phyloP scores from a whole-genome alignment of 768 basidiomycete genomes.

The Aureoboletus auriporus region DNA sequence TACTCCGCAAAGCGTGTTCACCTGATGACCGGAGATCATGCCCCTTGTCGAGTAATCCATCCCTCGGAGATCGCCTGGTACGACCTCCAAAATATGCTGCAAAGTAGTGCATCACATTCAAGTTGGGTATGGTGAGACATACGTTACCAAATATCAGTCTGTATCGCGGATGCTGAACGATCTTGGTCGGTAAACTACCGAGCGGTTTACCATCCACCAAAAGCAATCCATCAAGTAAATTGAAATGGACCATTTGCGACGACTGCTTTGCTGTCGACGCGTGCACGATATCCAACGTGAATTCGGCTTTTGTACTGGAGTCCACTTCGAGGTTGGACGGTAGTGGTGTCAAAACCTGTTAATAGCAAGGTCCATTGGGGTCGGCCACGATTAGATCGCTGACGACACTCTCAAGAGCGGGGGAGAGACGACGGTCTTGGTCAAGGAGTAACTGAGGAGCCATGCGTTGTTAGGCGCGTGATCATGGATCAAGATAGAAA shows the following conservation, averaged over 20 bases:
- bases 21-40: constrained; percentile 16
- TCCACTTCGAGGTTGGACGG: constrained; percentile 20
- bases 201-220: constrained; percentile 22
- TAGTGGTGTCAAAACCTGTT: constrained; percentile 19
- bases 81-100: too few species aligned
- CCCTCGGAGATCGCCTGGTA: constrained; percentile 18
- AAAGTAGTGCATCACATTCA: background rate
- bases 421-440: constrained; percentile 26
- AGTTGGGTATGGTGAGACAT: background rate
- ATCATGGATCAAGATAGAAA: constrained; percentile 25
- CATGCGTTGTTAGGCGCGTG: constrained; percentile 13
- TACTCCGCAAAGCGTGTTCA: background rate
- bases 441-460: constrained; percentile 16
- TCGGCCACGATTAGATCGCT: background rate
- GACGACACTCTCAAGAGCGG: constrained; percentile 16
- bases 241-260: constrained; percentile 11
- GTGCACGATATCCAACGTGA: constrained; percentile 17
- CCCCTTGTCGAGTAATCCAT: constrained; percentile 23
- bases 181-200: constrained; percentile 8
- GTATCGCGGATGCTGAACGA: constrained; percentile 17
- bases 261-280: background rate
- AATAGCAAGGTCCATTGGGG: constrained; percentile 8
- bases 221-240: constrained; percentile 19
- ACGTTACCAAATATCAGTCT: constrained; percentile 19
- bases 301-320: background rate